Percentiles rank a stretch among this genome's conserved stretches.
phyloP scores from a whole-genome alignment of 139 green algal species.

The Chlamydomonas incerta region DNA sequence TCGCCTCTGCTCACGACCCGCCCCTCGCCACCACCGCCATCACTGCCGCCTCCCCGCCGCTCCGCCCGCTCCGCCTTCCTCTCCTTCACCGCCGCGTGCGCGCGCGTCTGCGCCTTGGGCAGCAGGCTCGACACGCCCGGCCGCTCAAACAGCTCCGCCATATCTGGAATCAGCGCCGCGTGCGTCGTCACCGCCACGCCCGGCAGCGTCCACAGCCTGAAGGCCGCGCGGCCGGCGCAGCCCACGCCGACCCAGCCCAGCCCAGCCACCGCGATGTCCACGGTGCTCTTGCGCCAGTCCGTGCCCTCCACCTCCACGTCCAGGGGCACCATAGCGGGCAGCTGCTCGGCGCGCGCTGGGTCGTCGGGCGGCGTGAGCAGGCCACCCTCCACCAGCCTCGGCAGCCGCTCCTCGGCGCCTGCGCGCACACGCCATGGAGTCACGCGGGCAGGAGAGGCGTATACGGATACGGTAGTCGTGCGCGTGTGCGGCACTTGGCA shows the following conservation, averaged over 20 bases:
- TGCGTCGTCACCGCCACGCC: slow-evolving; percentile 87
- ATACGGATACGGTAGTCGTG: too few relatives aligned
- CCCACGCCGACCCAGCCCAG: slow-evolving; percentile 94
- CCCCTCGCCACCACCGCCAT: too few relatives aligned
- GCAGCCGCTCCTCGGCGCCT: slow-evolving; percentile 71
- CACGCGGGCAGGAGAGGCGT: too few relatives aligned
- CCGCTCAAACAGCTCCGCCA: slow-evolving; percentile 74
- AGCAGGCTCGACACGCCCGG: slow-evolving; percentile 82
- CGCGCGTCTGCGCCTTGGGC: slow-evolving; percentile 26
- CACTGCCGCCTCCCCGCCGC: not conserved
- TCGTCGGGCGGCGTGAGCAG: slow-evolving; percentile 77
- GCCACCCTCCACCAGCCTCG: slow-evolving; percentile 70
- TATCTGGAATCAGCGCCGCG: slow-evolving; percentile 88
- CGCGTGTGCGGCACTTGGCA: too few relatives aligned
- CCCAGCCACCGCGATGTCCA: slow-evolving; percentile 78
- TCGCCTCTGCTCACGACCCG: too few relatives aligned
- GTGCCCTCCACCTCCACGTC: slow-evolving; percentile 67
- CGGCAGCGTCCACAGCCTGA: slow-evolving; percentile 87
- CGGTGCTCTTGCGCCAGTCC: slow-evolving; percentile 50
- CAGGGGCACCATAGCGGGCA: slow-evolving; percentile 53
- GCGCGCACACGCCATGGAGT: too few relatives aligned
- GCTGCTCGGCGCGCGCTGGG: slow-evolving; percentile 45
- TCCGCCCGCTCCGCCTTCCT: not conserved
- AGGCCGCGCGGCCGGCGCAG: slow-evolving; percentile 71
- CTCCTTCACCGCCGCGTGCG: not conserved